Evolutionary conservation across 2,329 filamentous ascomycete species (phyloP).

Genomic region (Salinomyces thailandicus): DNA sequence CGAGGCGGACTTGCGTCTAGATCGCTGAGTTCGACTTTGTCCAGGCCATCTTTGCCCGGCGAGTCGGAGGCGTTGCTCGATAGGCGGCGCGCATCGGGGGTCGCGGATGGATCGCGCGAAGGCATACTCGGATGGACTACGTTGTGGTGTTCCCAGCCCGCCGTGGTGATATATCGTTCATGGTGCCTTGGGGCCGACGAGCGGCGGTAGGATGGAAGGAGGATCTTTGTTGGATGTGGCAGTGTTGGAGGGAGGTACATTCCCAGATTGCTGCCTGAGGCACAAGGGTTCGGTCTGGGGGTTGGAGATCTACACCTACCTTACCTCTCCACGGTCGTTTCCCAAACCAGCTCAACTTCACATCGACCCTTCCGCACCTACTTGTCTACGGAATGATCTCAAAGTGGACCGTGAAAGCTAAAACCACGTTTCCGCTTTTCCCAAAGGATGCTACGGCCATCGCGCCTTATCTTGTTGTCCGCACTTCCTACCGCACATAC

Average conservation of each 20-base stretch:
- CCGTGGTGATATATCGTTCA: not conserved
- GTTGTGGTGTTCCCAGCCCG: not conserved
- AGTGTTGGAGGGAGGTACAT: not conserved
- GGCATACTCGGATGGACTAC: conserved; percentile 6
- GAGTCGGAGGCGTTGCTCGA: conserved; percentile 9
- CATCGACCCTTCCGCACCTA: too few species aligned
- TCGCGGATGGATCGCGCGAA: conserved; percentile 10
- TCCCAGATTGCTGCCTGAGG: too few species aligned
- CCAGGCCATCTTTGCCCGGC: conserved; percentile 23
- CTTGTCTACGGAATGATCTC: too few species aligned
- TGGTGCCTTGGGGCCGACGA: not conserved
- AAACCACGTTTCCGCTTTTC: too few species aligned
- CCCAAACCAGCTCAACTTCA: too few species aligned
- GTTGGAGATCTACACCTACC: too few species aligned
- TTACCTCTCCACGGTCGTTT: too few species aligned
- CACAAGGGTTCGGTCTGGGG: too few species aligned
- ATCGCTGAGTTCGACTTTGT: conserved; percentile 27
- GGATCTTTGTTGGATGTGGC: not conserved
- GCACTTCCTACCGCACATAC: too few species aligned
- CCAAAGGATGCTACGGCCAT: too few species aligned
- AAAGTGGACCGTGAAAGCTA: too few species aligned
- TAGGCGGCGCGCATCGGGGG: conserved; percentile 7
- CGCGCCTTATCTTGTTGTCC: too few species aligned
- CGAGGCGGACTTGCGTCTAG: conserved; percentile 24
- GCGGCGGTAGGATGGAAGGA: not conserved